Conservation (phyloP, 805 yeast genomes). For the Maudiozyma pseudohumilis region DNA sequence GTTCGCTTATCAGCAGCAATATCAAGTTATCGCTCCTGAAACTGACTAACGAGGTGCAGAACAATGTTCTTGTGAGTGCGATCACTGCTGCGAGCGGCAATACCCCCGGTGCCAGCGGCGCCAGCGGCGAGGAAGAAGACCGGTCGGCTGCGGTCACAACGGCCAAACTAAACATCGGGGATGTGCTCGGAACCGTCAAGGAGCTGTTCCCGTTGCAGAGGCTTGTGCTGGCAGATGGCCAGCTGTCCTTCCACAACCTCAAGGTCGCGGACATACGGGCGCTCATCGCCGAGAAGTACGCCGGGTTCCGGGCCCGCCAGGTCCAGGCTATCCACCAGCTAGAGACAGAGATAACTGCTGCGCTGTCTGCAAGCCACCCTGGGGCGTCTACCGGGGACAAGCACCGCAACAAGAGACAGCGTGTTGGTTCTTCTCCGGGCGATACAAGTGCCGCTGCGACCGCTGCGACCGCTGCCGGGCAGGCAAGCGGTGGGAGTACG, state of each 20-base stretch:
- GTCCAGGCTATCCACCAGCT: slow-evolving; percentile 9
- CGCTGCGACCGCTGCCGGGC: not conserved
- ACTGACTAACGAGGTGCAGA: slow-evolving; percentile 26
- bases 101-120: too few species aligned
- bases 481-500: not conserved
- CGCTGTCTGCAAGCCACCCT: not conserved
- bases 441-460: not conserved
- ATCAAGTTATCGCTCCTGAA: slow-evolving; percentile 26
- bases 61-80: slow-evolving; percentile 20
- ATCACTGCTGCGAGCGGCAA: slow-evolving; percentile 15
- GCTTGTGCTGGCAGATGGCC: slow-evolving; percentile 27
- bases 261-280: slow-evolving; percentile 16
- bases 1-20: slow-evolving; percentile 8
- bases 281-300: slow-evolving; percentile 13
- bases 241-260: slow-evolving; percentile 25
- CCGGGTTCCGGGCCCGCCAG: slow-evolving; percentile 11
- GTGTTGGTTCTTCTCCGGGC: not conserved
- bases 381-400: not conserved
- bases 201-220: slow-evolving; percentile 22
- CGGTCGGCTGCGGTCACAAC: too few species aligned
- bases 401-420: not conserved
- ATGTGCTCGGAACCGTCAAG: slow-evolving; percentile 23
- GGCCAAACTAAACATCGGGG: slow-evolving; percentile 24
- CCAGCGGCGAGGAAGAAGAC: too few species aligned
- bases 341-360: slow-evolving; percentile 17